These are phyloP conservation scores for Entrophospora sp. DNA, from an alignment of 192 early-diverging fungal species.

Conservation along the genomic window DNA sequence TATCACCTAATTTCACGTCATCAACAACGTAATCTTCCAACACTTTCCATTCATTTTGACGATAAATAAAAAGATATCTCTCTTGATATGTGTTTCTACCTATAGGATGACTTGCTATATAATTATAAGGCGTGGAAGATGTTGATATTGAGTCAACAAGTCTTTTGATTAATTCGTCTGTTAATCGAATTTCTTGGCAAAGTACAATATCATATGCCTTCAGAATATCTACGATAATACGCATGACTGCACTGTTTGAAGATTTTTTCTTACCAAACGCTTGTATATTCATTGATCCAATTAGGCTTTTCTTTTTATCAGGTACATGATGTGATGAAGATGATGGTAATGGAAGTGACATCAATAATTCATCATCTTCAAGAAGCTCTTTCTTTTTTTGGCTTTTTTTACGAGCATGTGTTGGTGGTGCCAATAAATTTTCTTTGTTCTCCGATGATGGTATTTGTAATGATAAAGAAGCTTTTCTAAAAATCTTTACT, in stretches of 20 bases:
- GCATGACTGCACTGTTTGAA: not conserved
- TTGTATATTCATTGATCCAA: conserved; percentile 18
- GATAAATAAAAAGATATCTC: conserved; percentile 16
- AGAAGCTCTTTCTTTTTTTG: too few relatives aligned
- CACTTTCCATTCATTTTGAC: conserved; percentile 13
- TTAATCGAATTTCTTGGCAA: conserved; percentile 17
- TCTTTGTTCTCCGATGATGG: too few relatives aligned
- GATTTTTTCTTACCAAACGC: conserved; percentile 16
- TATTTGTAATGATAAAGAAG: too few relatives aligned
- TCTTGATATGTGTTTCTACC: conserved; percentile 16
- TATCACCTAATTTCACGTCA: conserved; percentile 14
- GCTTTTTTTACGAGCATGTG: too few relatives aligned
- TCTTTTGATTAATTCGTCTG: not conserved
- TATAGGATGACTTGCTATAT: conserved; percentile 13
- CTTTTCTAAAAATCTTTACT: too few relatives aligned
- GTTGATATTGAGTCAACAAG: not conserved
- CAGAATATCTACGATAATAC: conserved; percentile 16
- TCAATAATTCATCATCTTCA: not conserved
- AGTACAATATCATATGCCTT: conserved; percentile 13
- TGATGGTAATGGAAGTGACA: conserved; percentile 1
- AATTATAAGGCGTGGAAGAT: conserved; percentile 2
- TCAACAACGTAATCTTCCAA: conserved; percentile 18
- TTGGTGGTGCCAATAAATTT: too few relatives aligned
- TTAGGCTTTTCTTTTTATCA: conserved; percentile 1
- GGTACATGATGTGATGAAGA: not conserved